phyloP scores from a whole-genome alignment of 371 early-diverging fungal genomes.

The Rhizopus microsporus region DNA sequence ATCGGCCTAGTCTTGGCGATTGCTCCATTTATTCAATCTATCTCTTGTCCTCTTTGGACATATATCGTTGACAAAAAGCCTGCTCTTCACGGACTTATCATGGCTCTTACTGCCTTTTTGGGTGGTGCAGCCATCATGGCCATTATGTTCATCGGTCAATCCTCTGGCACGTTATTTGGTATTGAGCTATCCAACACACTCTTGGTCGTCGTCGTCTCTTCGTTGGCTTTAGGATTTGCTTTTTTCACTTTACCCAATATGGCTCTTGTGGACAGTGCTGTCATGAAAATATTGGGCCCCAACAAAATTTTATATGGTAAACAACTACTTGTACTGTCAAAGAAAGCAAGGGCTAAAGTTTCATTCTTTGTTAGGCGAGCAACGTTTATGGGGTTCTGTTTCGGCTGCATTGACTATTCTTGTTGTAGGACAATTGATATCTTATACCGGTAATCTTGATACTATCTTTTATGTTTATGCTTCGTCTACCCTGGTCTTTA shows the following conservation, averaged over 20 bases:
- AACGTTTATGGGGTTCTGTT: conserved; percentile 46
- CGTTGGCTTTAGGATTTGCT: conserved; percentile 36
- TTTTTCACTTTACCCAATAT: conserved; percentile 46
- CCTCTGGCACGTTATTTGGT: conserved; percentile 3
- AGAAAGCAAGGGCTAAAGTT: background rate
- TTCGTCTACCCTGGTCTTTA: conserved; percentile 26
- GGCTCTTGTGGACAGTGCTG: conserved; percentile 50
- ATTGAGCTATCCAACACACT: conserved; percentile 20
- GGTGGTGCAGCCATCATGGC: conserved; percentile 41
- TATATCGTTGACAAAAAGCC: conserved; percentile 43
- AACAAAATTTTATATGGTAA: conserved; percentile 51
- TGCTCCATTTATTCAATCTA: conserved; percentile 49
- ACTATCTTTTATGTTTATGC: conserved; percentile 39
- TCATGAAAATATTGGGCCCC: conserved; percentile 52
- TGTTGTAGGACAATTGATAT: conserved; percentile 37
- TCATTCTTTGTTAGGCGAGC: conserved; percentile 36
- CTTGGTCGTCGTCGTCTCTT: conserved; percentile 26
- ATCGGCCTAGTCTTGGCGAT: conserved; percentile 48
- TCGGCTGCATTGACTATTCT: conserved; percentile 43
- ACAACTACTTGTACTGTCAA: background rate
- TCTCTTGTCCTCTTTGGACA: conserved; percentile 51
- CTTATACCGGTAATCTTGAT: conserved; percentile 29
- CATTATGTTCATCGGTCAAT: conserved; percentile 40
- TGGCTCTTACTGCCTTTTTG: conserved; percentile 37
- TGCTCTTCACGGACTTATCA: conserved; percentile 35